These are phyloP conservation scores for Thermomucor indicae-seudaticae DNA, from an alignment of 371 early-diverging fungal genomes.

Conservation along the genomic window DNA sequence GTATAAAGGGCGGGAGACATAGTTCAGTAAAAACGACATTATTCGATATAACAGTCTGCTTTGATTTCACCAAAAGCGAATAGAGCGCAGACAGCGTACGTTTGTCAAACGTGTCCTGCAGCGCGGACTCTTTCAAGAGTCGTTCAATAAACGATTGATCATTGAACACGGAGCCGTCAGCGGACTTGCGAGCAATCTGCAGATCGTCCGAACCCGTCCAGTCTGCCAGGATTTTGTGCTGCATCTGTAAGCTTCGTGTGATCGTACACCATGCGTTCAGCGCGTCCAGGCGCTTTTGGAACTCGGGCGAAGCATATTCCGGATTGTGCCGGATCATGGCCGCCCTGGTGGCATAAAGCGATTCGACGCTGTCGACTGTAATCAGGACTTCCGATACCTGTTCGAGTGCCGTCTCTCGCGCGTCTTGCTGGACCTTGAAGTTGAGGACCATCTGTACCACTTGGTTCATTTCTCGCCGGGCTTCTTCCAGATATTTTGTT, in stretches of 20 bases:
- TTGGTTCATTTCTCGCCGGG: constrained; percentile 58
- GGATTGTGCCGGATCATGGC: constrained; percentile 67
- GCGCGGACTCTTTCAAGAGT: constrained; percentile 75
- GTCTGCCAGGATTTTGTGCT: constrained; percentile 67
- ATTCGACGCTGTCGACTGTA: constrained; percentile 74
- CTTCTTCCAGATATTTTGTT: constrained; percentile 62
- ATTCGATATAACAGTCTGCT: constrained; percentile 65
- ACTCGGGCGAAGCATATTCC: constrained; percentile 58
- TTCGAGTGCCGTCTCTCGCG: constrained; percentile 37
- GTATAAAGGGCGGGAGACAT: constrained; percentile 63
- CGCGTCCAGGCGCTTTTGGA: constrained; percentile 69
- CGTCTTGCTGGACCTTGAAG: constrained; percentile 54
- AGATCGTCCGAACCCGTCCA: constrained; percentile 82
- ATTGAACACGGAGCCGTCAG: background rate
- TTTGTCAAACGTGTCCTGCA: constrained; percentile 76
- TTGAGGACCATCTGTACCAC: constrained; percentile 61
- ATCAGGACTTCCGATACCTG: constrained; percentile 70
- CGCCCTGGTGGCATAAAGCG: constrained; percentile 70
- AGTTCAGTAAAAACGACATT: constrained; percentile 56
- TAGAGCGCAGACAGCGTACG: constrained; percentile 62
- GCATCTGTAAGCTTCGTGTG: constrained; percentile 67
- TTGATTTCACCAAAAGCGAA: constrained; percentile 53
- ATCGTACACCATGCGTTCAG: constrained; percentile 79
- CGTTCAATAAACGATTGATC: constrained; percentile 76
- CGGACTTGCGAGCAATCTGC: constrained; percentile 37